phyloP scores from a whole-genome alignment of 371 early-diverging fungal genomes.

The Rhizomucor pusillus region DNA sequence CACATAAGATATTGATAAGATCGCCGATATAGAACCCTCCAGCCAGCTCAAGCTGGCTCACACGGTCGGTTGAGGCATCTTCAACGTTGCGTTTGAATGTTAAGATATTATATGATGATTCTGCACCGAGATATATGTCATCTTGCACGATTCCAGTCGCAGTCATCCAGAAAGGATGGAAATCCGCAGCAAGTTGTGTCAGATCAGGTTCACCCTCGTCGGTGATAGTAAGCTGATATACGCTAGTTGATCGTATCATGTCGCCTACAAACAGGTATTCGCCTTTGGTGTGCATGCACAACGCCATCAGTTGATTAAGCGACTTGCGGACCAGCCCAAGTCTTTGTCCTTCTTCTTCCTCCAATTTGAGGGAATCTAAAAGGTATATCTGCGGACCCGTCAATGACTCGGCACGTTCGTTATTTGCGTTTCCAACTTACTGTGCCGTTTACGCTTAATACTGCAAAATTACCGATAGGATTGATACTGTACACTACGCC shows the following conservation, averaged over 20 bases:
- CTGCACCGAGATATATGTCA: constrained; percentile 62
- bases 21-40: constrained; percentile 85
- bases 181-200: constrained; percentile 63
- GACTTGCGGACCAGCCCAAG: constrained; percentile 26
- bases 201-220: constrained; percentile 35
- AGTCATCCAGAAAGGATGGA: constrained; percentile 65
- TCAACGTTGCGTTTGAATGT: constrained; percentile 48
- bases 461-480: constrained; percentile 32
- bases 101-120: constrained; percentile 62
- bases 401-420: neutral
- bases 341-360: constrained; percentile 21
- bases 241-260: constrained; percentile 64
- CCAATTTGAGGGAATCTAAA: constrained; percentile 24
- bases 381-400: constrained; percentile 31
- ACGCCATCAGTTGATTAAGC: constrained; percentile 58
- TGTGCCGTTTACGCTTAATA: constrained; percentile 56
- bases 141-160: constrained; percentile 62
- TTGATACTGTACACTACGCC: constrained; percentile 53
- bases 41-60: constrained; percentile 50
- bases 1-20: constrained; percentile 70
- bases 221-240: constrained; percentile 44
- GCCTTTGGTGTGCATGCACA: constrained; percentile 61
- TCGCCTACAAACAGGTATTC: constrained; percentile 86
- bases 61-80: constrained; percentile 20
- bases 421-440: constrained; percentile 25